Evolutionary conservation across 192 early-diverging fungal genomes (phyloP), one percentile per base, ranked within the genome.

Genomic region (Phlyctochytrium bullatum): DNA sequence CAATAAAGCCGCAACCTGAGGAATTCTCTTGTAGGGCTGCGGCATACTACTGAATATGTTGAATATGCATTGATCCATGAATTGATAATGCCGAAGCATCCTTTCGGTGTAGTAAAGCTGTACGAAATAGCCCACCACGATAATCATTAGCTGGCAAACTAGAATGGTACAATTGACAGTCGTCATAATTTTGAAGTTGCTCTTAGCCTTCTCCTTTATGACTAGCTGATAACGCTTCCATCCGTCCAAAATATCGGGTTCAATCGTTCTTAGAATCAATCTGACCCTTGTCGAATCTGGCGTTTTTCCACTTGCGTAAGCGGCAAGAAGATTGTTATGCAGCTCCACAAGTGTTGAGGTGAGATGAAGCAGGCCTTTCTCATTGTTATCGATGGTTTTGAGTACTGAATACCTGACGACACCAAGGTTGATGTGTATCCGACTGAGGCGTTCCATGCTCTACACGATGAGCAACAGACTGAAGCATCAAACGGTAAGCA

Each of bases 61-160:
- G 34, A 61, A 61, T 10, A 61, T 27, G 60, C 60, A 61, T 61
- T 61, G 60, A 32, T 61, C 60, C n/a, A 23, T 34, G 30, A 61
- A 61, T 32, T 23, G 6, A 47, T 47, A 47, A 6, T 20, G 40
- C 6, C 10, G 20, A 47, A 47, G 40, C 40, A 47, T 14, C 20
- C 40, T 6, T 20, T 47, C 40, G 6, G 40, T 47, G 40, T 14
- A 47, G 40, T 14, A 47, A 47, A 47, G 10, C 20, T 47, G 6
- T 6, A 47, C 10, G 40, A 20, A 6, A 47, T 14, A 47, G 40
- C 40, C 40, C 40, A 47, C 40, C 40, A 47, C 40, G 6, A 47
- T 6, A 14, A 47, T 6, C 10, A 47, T 6, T 20, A 47, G 20
- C 20, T 47, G 10, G 40, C 6, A 47, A 20, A 6, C 40, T 14